Percentiles rank a stretch among this genome's conserved stretches.
These are phyloP conservation scores for Colletotrichum brevisporum DNA, from an alignment of 2,329 filamentous ascomycete species.

Conservation along the genomic window DNA sequence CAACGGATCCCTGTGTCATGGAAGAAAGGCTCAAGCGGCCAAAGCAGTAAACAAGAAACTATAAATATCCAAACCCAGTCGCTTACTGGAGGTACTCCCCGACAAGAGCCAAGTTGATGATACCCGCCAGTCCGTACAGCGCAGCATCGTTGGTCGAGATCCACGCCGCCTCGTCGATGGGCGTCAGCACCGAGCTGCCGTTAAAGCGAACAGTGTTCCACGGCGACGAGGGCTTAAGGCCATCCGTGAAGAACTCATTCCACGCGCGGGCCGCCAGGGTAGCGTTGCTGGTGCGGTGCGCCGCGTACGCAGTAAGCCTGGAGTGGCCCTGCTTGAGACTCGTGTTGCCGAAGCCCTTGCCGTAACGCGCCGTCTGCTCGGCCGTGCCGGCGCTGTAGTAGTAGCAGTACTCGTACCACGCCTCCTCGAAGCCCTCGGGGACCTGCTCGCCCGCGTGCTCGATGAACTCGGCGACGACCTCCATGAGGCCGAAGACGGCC, in stretches of 20 bases:
- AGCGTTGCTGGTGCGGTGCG: constrained; percentile 57
- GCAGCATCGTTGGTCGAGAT: constrained; percentile 70
- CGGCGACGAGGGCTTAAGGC: constrained; percentile 53
- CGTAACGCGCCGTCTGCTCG: constrained; percentile 69
- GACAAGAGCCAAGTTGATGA: constrained; percentile 66
- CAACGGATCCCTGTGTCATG: no score
- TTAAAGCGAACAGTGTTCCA: constrained; percentile 57
- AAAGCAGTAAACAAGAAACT: no score
- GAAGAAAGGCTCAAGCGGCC: no score
- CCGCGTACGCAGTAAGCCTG: constrained; percentile 69
- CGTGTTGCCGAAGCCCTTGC: constrained; percentile 60
- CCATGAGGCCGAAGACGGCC: constrained; percentile 71
- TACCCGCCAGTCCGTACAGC: constrained; percentile 69
- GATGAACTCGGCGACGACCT: constrained; percentile 69
- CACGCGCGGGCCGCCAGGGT: constrained; percentile 66
- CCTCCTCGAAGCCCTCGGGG: constrained; percentile 64
- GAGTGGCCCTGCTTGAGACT: constrained; percentile 71
- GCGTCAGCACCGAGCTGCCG: constrained; percentile 59
- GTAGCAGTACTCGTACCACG: constrained; percentile 73
- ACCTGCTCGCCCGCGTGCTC: constrained; percentile 62
- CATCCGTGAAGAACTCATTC: constrained; percentile 66
- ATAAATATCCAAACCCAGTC: no score
- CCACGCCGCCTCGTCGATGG: constrained; percentile 70
- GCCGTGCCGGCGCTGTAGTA: constrained; percentile 65
- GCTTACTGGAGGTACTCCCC: constrained; percentile 16